phyloP scores from a whole-genome alignment of 2,329 filamentous ascomycete species.

The Trematosphaeria pertusa region DNA sequence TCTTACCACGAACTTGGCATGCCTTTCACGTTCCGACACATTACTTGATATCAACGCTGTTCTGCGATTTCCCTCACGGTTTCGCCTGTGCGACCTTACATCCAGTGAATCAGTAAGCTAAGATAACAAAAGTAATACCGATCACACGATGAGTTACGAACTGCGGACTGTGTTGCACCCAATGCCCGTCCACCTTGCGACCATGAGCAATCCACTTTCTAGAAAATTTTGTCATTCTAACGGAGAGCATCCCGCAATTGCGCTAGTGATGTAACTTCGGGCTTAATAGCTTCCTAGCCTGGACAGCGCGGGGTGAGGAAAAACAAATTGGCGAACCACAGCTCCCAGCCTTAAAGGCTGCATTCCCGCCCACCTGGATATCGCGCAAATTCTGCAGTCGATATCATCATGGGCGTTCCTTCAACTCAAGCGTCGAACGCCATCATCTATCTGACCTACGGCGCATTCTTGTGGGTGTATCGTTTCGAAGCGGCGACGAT shows the following conservation, averaged over 20 bases:
- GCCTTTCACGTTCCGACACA: no score
- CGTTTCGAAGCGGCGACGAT: slow-evolving; percentile 7
- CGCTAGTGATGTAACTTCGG: slow-evolving; percentile 29
- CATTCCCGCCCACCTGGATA: slow-evolving; percentile 6
- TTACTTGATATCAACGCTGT: no score
- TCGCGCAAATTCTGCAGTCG: not conserved
- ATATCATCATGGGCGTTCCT: slow-evolving; percentile 70
- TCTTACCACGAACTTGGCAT: no score
- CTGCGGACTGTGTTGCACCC: not conserved
- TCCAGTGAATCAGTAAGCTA: no score
- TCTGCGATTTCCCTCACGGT: no score
- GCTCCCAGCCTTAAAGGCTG: slow-evolving; percentile 6
- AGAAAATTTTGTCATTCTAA: slow-evolving; percentile 24
- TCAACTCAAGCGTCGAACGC: slow-evolving; percentile 81
- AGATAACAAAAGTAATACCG: not conserved
- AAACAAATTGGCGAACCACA: slow-evolving; percentile 23
- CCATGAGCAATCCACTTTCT: not conserved
- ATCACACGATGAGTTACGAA: not conserved
- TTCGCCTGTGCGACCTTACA: no score
- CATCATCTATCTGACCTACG: slow-evolving; percentile 82
- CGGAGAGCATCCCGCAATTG: slow-evolving; percentile 18
- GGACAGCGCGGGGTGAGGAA: slow-evolving; percentile 27
- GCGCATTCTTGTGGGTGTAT: slow-evolving; percentile 71
- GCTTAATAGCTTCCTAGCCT: slow-evolving; percentile 6
- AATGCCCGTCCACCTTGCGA: not conserved